Evolutionary conservation across 2,329 filamentous ascomycete species (phyloP), one percentile per base, ranked within the genome.

Genomic region (Claviceps maximensis): DNA sequence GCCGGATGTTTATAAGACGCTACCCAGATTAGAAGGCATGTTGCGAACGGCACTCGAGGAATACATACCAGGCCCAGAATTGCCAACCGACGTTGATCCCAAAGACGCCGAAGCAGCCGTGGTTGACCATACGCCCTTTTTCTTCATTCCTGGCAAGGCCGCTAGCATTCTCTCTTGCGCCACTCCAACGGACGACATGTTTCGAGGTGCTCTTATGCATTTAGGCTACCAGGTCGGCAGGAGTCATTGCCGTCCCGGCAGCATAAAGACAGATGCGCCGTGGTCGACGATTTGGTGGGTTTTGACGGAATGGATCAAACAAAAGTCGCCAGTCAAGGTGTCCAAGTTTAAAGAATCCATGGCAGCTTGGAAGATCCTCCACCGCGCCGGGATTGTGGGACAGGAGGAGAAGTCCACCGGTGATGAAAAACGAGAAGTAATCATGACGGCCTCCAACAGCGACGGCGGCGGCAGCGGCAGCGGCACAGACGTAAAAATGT

Each of bases 211-310:
- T 3, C 72, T 98, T 31, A 77, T 82, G 23, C 79, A 85, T 55
- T 75, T 94, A 1, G 93, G 91, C 7, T 97, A 95, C 65, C 77
- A 79, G 47, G 86, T 86, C 3, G 87, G 87, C 1, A 82, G 91
- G 61, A 95, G 87, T 60, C 93, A 98, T 67, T 89, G 89, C 61
- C 89, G 89, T 59, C 79, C 88, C 0, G 91, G 90, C 27, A 93
- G 87, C 62, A 83, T 97, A 68, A 95, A 94, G 72, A 97, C 93
- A 0, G 83, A 97, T 68, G 93, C 93, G 15, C 87, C 90, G 0
- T 98, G 89, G 89, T 75, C 75, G 4, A 83, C 88, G 0, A 79
- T 98, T 48, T 97, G 93, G 90, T 86, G 94, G 65, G 74, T 97
- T 29, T 93, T 97, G 81, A 79, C 87, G 27, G 89, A 95, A 69